Percentiles rank a stretch among this genome's conserved stretches.
These are phyloP conservation scores for Maudiozyma humilis DNA, from an alignment of 1,139 yeast species.

Conservation along the genomic window DNA sequence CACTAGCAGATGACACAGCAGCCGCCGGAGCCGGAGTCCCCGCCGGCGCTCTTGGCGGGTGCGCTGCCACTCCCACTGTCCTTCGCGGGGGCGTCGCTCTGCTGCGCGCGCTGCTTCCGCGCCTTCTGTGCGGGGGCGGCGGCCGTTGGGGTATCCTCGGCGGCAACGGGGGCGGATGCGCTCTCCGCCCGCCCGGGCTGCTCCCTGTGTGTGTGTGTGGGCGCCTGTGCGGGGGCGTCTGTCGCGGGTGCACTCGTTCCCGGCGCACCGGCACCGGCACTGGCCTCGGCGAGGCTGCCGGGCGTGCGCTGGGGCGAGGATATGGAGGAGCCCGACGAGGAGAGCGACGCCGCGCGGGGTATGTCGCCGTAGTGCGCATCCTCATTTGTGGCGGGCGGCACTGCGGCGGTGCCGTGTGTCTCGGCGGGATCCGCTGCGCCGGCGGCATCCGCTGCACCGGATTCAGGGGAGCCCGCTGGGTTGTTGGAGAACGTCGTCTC, in stretches of 20 bases:
- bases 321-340: background rate
- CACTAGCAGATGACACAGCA: constrained; percentile 5
- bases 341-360: background rate
- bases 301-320: background rate
- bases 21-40: constrained; percentile 22
- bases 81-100: background rate
- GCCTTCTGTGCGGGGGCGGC: background rate
- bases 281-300: background rate
- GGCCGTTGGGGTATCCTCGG: too few species aligned
- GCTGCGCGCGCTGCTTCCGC: background rate
- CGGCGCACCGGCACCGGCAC: too few species aligned
- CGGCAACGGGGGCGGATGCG: too few species aligned
- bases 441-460: background rate
- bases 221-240: background rate
- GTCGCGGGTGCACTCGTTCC: too few species aligned
- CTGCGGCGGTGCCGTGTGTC: too few species aligned
- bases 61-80: background rate
- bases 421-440: background rate
- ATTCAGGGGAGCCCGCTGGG: background rate
- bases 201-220: background rate
- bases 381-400: background rate
- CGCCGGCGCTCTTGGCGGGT: background rate
- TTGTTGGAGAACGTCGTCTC: background rate
- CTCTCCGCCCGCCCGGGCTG: too few species aligned
- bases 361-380: background rate